These are phyloP conservation scores for Podospora australis DNA, from an alignment of 495 filamentous ascomycete species.

Conservation along the genomic window DNA sequence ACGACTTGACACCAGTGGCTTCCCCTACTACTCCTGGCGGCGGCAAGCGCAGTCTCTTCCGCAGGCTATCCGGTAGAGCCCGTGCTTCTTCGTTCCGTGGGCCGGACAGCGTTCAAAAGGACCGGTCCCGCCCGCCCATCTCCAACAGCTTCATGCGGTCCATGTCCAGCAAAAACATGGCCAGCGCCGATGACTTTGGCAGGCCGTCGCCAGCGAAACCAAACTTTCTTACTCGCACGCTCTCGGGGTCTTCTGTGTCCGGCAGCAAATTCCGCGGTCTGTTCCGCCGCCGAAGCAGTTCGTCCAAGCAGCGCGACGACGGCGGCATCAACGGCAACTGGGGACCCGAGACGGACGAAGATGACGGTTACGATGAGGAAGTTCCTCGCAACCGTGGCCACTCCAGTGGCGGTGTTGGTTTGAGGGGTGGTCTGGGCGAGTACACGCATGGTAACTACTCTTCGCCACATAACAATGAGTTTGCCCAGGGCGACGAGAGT, in stretches of 20 bases:
- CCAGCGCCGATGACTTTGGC: conserved; percentile 39
- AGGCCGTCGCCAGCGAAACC: conserved; percentile 33
- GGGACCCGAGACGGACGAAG: conserved; percentile 35
- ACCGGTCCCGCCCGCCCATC: conserved; percentile 28
- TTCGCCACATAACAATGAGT: conserved; percentile 20
- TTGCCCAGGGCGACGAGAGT: conserved; percentile 37
- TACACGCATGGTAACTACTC: conserved; percentile 17
- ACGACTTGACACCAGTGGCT: conserved; percentile 28
- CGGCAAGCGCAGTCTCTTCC: conserved; percentile 23
- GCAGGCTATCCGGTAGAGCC: conserved; percentile 30
- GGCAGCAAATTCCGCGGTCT: conserved; percentile 39
- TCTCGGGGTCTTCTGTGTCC: conserved; percentile 23
- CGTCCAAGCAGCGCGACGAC: conserved; percentile 31
- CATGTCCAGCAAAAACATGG: conserved; percentile 34
- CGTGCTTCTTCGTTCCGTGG: conserved; percentile 22
- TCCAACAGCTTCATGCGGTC: conserved; percentile 28
- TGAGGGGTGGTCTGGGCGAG: conserved; percentile 30
- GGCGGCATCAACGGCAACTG: conserved; percentile 48
- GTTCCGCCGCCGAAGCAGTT: conserved; percentile 45
- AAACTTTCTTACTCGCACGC: conserved; percentile 44
- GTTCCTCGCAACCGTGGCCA: neutral
- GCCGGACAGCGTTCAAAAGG: conserved; percentile 16
- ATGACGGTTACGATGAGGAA: conserved; percentile 23
- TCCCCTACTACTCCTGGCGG: conserved; percentile 22
- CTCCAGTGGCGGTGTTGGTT: conserved; percentile 15